Conservation (phyloP, 1,284 basidiomycete genomes). For the Naganishia cerealis region DNA sequence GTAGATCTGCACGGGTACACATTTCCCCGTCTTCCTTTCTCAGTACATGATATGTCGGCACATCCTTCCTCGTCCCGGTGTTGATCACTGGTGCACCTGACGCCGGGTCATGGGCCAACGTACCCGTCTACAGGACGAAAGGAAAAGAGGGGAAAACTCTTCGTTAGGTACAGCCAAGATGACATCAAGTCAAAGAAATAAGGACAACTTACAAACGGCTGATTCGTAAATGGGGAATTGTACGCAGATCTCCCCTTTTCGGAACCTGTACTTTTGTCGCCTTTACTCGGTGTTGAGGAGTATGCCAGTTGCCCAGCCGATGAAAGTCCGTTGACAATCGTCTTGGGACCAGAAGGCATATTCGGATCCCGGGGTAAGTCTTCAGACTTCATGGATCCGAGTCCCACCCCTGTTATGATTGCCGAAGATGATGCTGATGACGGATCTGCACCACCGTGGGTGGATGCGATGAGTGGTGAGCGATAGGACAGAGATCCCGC, state of each 20-base stretch:
- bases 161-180: neutral
- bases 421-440: neutral
- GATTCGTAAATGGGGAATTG: conserved; percentile 25
- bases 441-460: neutral
- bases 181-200: neutral
- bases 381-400: neutral
- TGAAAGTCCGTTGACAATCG: neutral
- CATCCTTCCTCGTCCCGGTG: conserved; percentile 27
- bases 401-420: neutral
- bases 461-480: conserved; percentile 7
- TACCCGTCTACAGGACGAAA: neutral
- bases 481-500: neutral
- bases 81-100: conserved; percentile 10
- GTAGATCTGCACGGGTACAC: conserved; percentile 34
- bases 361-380: neutral
- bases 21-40: conserved; percentile 36
- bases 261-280: neutral
- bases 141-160: neutral
- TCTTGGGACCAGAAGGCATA: neutral
- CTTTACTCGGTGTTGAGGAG: neutral
- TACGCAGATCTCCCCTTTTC: conserved; percentile 6
- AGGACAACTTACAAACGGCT: conserved; percentile 12
- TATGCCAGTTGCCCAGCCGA: neutral
- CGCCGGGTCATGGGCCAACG: neutral
- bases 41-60: conserved; percentile 34